Evolutionary conservation across 2,329 filamentous ascomycete species (phyloP), one percentile per base, ranked within the genome.

Genomic region (Diplodia seriata): DNA sequence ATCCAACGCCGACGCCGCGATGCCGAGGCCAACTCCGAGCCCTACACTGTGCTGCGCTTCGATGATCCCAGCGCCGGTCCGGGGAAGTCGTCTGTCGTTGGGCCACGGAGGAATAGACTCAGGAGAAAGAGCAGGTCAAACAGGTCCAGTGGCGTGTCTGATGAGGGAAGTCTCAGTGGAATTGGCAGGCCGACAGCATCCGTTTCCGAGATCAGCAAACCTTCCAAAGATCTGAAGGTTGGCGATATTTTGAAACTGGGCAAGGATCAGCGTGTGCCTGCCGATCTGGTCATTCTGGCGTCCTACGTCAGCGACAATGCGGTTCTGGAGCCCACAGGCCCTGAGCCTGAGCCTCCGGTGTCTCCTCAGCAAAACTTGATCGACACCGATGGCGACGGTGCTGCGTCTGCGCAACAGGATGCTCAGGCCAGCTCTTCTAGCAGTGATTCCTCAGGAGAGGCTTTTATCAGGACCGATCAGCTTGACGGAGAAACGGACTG

Each of bases 401-500:
- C 38, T 5, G 36, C 20, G 6, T 11, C 15, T 51, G 20, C 29
- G 15, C 64, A 68, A 6, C 70, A 68, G 9, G 69, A 67, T 6
- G 64, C 50, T 6, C 63, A 56, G n/a, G 56, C 33, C 6, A 72
- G 67, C 18, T 57, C 57, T 29, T 70, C 72, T 12, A 68, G 69
- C n/a, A 68, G 68, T 7, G 73, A 76, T 29, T 36, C 68, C 72
- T 31, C 85, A 31, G 93, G 93, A 33, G 96, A 99, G 80, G 94
- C 94, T 0, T 99, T 99, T 75, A 98, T 99, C 75, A 88, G 95
- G 69, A 99, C 96, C 1, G 95, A 99, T 78, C 95, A 99, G 76
- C 85, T 99, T 11, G 95, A 99, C 75, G 95, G 95, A 73, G 95
- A 99, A 81, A 99, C 95, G 0, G 95, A 99, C 76, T 99, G 95